These are phyloP conservation scores for Macadamia tetraphylla DNA, from an alignment of 164 flowering plant species.

Conservation along the genomic window DNA sequence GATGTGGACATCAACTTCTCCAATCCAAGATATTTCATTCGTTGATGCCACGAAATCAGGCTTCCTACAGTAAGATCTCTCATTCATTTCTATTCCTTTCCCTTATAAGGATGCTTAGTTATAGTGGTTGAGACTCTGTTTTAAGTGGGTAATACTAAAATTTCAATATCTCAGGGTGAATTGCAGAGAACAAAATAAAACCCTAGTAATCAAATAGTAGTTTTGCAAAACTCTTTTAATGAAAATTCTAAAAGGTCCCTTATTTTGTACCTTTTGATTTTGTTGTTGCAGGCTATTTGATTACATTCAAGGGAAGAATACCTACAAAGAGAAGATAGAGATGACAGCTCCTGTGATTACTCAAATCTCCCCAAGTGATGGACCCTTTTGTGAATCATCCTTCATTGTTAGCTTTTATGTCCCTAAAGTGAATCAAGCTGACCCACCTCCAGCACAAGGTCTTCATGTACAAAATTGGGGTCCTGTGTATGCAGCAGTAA, in stretches of 20 bases:
- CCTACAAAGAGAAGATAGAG: slow-evolving; percentile 46
- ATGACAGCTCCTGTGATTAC: slow-evolving; percentile 93
- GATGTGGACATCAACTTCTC: slow-evolving; percentile 64
- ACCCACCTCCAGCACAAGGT: slow-evolving; percentile 70
- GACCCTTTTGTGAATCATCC: slow-evolving; percentile 76
- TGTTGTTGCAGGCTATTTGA: slow-evolving; percentile 49
- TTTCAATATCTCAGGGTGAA: background rate
- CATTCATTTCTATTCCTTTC: background rate
- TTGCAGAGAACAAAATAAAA: no score
- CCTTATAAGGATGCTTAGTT: background rate
- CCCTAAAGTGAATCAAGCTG: slow-evolving; percentile 62
- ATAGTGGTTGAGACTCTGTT: no score
- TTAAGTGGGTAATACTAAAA: no score
- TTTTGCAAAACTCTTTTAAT: no score
- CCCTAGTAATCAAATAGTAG: no score
- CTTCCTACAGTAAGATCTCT: slow-evolving; percentile 52
- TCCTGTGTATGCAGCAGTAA: slow-evolving; percentile 50
- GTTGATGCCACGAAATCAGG: slow-evolving; percentile 64
- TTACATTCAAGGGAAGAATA: slow-evolving; percentile 88
- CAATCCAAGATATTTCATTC: slow-evolving; percentile 68
- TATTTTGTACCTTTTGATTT: background rate
- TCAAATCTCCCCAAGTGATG: slow-evolving; percentile 70
- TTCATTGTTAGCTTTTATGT: slow-evolving; percentile 78
- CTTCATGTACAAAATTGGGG: slow-evolving; percentile 68
- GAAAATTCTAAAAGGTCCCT: no score